Conservation (phyloP, 176 grass and related monocot species). For the Aegilops sharonensis region DNA sequence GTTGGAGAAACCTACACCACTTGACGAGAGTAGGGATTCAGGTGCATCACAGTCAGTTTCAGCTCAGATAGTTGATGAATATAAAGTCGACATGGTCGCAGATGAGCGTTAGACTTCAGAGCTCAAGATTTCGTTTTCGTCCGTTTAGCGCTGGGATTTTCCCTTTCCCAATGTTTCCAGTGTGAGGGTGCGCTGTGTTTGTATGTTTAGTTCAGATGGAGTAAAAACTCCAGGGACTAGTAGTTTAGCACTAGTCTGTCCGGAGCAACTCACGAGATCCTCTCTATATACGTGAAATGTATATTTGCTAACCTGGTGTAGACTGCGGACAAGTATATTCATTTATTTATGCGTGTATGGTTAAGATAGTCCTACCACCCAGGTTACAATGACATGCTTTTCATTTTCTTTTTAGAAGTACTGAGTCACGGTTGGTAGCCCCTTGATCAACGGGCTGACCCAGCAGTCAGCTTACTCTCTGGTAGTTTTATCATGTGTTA, state of each 20-base stretch:
- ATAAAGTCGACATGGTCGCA: constrained; percentile 33
- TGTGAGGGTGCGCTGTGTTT: constrained; percentile 31
- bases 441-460: too few relatives aligned
- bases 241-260: constrained; percentile 37
- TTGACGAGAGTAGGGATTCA: constrained; percentile 21
- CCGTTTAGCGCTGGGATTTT: constrained; percentile 41
- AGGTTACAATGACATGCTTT: not conserved
- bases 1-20: constrained; percentile 20
- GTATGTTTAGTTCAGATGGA: constrained; percentile 46
- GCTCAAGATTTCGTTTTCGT: constrained; percentile 11
- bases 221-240: constrained; percentile 39
- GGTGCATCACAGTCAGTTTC: constrained; percentile 20
- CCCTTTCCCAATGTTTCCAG: constrained; percentile 43
- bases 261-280: constrained; percentile 35
- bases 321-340: constrained; percentile 41
- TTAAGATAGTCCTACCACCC: constrained; percentile 1
- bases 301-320: constrained; percentile 45
- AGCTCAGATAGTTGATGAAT: constrained; percentile 6
- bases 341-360: constrained; percentile 50
- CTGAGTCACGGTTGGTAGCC: too few relatives aligned
- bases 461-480: too few relatives aligned
- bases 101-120: constrained; percentile 37
- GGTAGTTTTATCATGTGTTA: too few relatives aligned
- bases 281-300: constrained; percentile 57
- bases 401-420: not conserved